Conservation (phyloP, 768 basidiomycete species). For the Mycena polygramma region DNA sequence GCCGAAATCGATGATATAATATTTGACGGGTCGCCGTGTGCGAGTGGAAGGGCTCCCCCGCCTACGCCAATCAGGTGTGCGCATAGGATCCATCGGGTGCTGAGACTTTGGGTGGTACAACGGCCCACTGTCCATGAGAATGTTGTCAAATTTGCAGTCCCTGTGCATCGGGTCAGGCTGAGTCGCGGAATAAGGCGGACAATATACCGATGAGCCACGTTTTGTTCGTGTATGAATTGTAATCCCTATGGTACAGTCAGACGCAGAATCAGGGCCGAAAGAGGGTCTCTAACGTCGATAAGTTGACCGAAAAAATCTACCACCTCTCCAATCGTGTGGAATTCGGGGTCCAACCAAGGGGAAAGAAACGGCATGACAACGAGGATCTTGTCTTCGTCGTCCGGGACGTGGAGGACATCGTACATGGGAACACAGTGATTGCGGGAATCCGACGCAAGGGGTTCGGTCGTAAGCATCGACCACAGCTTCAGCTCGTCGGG, state of each 20-base stretch:
- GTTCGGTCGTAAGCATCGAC: constrained; percentile 36
- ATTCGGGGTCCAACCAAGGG: constrained; percentile 10
- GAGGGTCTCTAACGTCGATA: constrained; percentile 45
- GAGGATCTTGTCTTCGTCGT: constrained; percentile 40
- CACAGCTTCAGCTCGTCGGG: neutral
- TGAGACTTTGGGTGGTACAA: too few species aligned
- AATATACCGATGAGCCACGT: too few species aligned
- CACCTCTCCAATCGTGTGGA: constrained; percentile 50
- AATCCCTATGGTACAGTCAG: too few species aligned
- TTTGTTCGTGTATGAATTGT: too few species aligned
- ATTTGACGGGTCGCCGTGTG: neutral
- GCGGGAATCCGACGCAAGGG: constrained; percentile 37
- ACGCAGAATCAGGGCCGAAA: too few species aligned
- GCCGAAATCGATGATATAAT: neutral
- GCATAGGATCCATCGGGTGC: too few species aligned
- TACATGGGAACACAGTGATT: constrained; percentile 50
- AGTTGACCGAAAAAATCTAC: constrained; percentile 49
- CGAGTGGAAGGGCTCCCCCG: too few species aligned
- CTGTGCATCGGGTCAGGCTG: too few species aligned
- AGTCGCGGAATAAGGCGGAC: too few species aligned
- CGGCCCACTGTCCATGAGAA: too few species aligned
- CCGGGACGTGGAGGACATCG: constrained; percentile 37
- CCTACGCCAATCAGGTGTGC: too few species aligned
- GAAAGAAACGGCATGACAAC: constrained; percentile 50
- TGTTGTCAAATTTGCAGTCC: too few species aligned